Evolutionary conservation across 345 rosid species (phyloP), one percentile per base, ranked within the genome.

Genomic region (Mercurialis annua): DNA sequence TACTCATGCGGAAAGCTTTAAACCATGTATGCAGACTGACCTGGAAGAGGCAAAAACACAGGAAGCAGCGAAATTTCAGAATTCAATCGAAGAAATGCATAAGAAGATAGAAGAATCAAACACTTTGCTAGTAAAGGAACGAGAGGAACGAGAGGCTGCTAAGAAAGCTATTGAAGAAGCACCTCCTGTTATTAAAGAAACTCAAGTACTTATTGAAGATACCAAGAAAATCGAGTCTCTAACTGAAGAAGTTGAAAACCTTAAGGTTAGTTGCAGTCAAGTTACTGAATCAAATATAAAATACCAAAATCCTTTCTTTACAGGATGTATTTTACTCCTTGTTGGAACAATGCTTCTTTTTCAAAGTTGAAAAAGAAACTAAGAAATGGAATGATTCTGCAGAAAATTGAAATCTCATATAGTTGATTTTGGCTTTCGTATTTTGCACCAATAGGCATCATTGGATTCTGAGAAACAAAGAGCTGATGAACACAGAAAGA

Each of bases 391-490:
- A 47, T 18, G n/a, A 40, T 40, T 40, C 30, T 40, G 47, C 31
- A 58, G 42, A 51, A 10, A 23, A 14, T 49, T 38, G 5, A 23
- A 9, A 29, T 59, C 44, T 52, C 38, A 53, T 55, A 4, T 34
- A 12, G 24, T 52, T 73, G 51, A 18, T 47, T 69, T 66, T 79
- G 53, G 64, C 42, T 8, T 50, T 65, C 46, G 33, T 24, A 33
- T 73, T 62, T n/a, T 59, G 29, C 60, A 33, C 21, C 54, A 3
- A 50, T 81, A 92, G 98, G 73, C 68, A 59, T 65, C 82, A 62
- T 55, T 92, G 69, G 83, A 90, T 33, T 81, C 85, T 10, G 97
- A 90, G 73, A 81, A 85, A 77, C 77, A 78, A 75, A 79, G 85
- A 61, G 96, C 88, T 38, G 77, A 84, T 53, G 90, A 82, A 29